Conservation (phyloP, 164 flowering plant genomes). For the Chimonanthus salicifolius region DNA sequence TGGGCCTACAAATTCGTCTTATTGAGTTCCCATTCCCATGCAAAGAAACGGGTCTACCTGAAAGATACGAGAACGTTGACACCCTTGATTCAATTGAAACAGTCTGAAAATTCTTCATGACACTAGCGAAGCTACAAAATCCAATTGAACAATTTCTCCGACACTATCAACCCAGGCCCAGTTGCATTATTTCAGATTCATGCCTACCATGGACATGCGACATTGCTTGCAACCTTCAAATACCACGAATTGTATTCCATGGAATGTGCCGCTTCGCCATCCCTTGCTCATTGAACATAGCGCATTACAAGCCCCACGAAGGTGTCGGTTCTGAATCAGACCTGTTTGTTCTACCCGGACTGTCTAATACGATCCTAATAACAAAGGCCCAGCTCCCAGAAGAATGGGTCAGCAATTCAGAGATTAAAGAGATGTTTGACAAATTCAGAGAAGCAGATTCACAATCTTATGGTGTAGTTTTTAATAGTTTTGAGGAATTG, state of each 20-base stretch:
- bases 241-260: slow-evolving; percentile 46
- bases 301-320: slow-evolving; percentile 14
- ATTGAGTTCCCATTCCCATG: slow-evolving; percentile 24
- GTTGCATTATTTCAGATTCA: slow-evolving; percentile 46
- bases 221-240: slow-evolving; percentile 22
- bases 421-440: neutral
- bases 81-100: slow-evolving; percentile 18
- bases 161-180: slow-evolving; percentile 24
- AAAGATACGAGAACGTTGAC: slow-evolving; percentile 48
- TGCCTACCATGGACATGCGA: slow-evolving; percentile 32
- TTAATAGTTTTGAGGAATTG: slow-evolving; percentile 35
- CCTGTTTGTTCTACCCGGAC: slow-evolving; percentile 29
- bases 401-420: no score
- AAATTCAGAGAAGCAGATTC: slow-evolving; percentile 7
- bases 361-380: slow-evolving; percentile 28
- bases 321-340: slow-evolving; percentile 20
- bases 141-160: slow-evolving; percentile 27
- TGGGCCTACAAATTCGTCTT: slow-evolving; percentile 22
- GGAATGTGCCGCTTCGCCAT: slow-evolving; percentile 29
- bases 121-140: slow-evolving; percentile 23
- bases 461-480: slow-evolving; percentile 28
- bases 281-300: slow-evolving; percentile 12
- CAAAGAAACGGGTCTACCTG: slow-evolving; percentile 40
- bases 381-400: slow-evolving; percentile 20
- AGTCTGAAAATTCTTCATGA: slow-evolving; percentile 24